These are phyloP conservation scores for Uromyces viciae-fabae DNA, from an alignment of 1,284 basidiomycete species.

Conservation along the genomic window DNA sequence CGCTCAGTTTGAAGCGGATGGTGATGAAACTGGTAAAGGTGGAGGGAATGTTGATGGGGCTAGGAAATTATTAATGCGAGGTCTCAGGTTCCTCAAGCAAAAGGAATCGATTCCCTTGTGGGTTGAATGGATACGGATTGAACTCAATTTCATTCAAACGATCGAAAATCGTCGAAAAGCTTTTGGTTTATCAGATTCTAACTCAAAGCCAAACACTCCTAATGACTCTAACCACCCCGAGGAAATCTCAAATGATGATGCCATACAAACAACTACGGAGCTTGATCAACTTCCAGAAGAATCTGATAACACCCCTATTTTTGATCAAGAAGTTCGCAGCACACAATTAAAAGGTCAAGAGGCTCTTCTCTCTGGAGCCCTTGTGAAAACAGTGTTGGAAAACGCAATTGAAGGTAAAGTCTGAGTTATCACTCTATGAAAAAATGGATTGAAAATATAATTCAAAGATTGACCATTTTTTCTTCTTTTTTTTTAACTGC, in stretches of 20 bases:
- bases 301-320: neutral
- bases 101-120: constrained; percentile 47
- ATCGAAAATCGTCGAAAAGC: constrained; percentile 49
- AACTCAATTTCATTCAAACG: constrained; percentile 51
- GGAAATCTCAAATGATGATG: constrained; percentile 38
- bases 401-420: constrained; percentile 49
- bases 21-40: constrained; percentile 50
- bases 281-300: constrained; percentile 39
- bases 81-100: constrained; percentile 50
- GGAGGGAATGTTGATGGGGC: constrained; percentile 52
- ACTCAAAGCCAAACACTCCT: constrained; percentile 19
- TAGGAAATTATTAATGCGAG: constrained; percentile 51
- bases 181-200: constrained; percentile 48
- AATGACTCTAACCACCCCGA: constrained; percentile 10
- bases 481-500: too few relatives aligned
- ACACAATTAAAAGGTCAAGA: constrained; percentile 48
- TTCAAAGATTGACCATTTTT: too few relatives aligned
- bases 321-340: constrained; percentile 40
- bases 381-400: constrained; percentile 50
- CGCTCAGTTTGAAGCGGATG: constrained; percentile 51
- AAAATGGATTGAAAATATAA: too few relatives aligned
- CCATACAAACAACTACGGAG: constrained; percentile 44
- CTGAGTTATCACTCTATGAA: too few relatives aligned
- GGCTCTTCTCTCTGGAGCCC: constrained; percentile 50
- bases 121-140: constrained; percentile 52